A percentile compares a stretch with the other conserved stretches of the same genome.
Evolutionary conservation across 192 early-diverging fungal genomes (phyloP).

Genomic region (Coemansia sp.): DNA sequence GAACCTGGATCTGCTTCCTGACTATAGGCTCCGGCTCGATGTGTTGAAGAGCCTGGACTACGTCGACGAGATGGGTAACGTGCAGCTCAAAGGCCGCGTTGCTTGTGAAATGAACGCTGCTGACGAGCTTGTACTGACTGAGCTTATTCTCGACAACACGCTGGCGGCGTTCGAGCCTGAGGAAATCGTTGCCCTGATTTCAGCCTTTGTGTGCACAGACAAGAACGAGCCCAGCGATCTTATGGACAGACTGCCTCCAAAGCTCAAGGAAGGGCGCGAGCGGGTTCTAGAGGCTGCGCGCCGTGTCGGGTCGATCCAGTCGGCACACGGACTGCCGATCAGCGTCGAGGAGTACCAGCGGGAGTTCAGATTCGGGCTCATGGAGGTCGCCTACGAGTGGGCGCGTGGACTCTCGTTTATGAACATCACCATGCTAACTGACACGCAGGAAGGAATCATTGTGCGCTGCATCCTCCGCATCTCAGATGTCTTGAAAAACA

Average conservation of each 20-base stretch:
- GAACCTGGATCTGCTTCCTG: slow-evolving; percentile 90
- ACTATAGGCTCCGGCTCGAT: slow-evolving; percentile 85
- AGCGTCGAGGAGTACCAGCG: slow-evolving; percentile 49
- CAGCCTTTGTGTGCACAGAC: slow-evolving; percentile 95
- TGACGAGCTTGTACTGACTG: slow-evolving; percentile 91
- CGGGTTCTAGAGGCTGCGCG: slow-evolving; percentile 68
- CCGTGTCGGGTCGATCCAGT: slow-evolving; percentile 73
- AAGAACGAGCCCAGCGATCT: slow-evolving; percentile 59
- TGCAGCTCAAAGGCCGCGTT: slow-evolving; percentile 93
- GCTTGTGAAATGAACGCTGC: slow-evolving; percentile 98
- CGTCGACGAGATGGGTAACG: slow-evolving; percentile 80
- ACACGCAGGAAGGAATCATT: slow-evolving; percentile 92
- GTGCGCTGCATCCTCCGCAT: slow-evolving; percentile 92
- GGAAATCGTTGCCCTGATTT: slow-evolving; percentile 91
- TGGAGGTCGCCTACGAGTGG: slow-evolving; percentile 98
- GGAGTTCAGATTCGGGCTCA: slow-evolving; percentile 80
- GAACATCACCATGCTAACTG: slow-evolving; percentile 88
- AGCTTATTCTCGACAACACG: slow-evolving; percentile 92
- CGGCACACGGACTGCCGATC: slow-evolving; percentile 63
- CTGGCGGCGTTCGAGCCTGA: slow-evolving; percentile 85
- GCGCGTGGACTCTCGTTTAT: slow-evolving; percentile 89
- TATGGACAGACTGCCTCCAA: slow-evolving; percentile 32
- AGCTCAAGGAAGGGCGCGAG: slow-evolving; percentile 53
- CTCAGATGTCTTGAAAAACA: slow-evolving; percentile 91
- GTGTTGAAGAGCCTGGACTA: slow-evolving; percentile 82